Evolutionary conservation across 495 filamentous ascomycete genomes (phyloP).

Genomic region (Tuber microsphaerosporum): DNA sequence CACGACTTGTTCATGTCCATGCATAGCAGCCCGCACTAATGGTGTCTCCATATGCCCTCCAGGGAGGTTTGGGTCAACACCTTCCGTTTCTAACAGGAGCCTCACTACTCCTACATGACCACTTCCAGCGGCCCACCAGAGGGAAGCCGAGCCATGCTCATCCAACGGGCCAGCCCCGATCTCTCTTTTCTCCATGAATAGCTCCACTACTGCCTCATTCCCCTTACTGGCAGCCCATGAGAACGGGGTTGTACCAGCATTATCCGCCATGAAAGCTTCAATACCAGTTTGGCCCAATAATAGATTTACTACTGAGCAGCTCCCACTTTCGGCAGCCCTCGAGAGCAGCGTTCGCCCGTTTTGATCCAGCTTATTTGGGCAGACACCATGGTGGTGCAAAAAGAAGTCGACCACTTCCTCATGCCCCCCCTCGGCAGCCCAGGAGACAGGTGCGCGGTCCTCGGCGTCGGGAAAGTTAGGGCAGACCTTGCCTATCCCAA

Average conservation of each 20-base stretch:
- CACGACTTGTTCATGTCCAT: conserved; percentile 15
- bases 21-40: conserved; percentile 5
- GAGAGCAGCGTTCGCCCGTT: conserved; percentile 25
- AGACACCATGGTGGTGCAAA: not conserved
- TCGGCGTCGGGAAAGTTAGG: conserved; percentile 1
- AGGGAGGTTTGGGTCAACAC: conserved; percentile 29
- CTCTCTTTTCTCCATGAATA: no score
- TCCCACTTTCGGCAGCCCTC: conserved; percentile 22
- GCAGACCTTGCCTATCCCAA: conserved; percentile 14
- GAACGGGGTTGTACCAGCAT: conserved; percentile 5
- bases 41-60: conserved; percentile 16
- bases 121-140: conserved; percentile 42
- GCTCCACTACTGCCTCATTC: no score
- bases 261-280: conserved; percentile 10
- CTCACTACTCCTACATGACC: conserved; percentile 41
- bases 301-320: conserved; percentile 24
- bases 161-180: no score
- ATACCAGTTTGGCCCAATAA: conserved; percentile 8
- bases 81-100: conserved; percentile 23
- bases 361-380: conserved; percentile 13
- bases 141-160: no score
- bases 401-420: conserved; percentile 14
- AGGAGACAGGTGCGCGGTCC: conserved; percentile 9
- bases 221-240: no score
- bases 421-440: conserved; percentile 23